A percentile compares a stretch with the other conserved stretches of the same genome.
phyloP scores from a whole-genome alignment of 2,329 filamentous ascomycete species.

The Xylaria sp. region DNA sequence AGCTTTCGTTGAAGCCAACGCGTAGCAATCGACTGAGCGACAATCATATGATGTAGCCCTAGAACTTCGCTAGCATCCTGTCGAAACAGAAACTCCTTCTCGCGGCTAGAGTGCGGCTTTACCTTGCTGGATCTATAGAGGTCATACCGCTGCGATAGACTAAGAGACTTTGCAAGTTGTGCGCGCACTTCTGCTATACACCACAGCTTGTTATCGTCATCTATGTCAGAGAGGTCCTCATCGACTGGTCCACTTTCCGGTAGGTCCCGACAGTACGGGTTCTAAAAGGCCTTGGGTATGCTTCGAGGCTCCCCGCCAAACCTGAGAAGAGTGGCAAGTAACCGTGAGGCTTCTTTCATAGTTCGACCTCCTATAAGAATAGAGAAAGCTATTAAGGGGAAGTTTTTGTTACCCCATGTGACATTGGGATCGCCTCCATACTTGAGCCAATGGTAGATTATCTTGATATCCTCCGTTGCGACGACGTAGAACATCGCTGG shows the following conservation, averaged over 20 bases:
- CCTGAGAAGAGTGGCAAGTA: constrained; percentile 14
- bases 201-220: constrained; percentile 20
- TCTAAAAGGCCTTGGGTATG: constrained; percentile 25
- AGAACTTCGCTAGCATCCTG: constrained; percentile 17
- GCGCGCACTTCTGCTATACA: constrained; percentile 15
- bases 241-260: constrained; percentile 12
- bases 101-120: constrained; percentile 10
- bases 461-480: constrained; percentile 7
- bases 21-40: constrained; percentile 21
- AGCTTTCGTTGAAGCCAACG: constrained; percentile 17
- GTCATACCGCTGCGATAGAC: constrained; percentile 21
- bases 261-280: constrained; percentile 19
- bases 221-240: constrained; percentile 8
- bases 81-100: constrained; percentile 10
- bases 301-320: constrained; percentile 15
- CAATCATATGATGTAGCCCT: constrained; percentile 21
- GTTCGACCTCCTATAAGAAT: constrained; percentile 12
- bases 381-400: constrained; percentile 24
- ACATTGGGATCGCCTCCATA: constrained; percentile 23
- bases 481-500: constrained; percentile 27
- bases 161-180: constrained; percentile 8
- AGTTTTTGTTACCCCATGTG: constrained; percentile 4
- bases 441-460: constrained; percentile 24
- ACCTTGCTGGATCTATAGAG: constrained; percentile 18
- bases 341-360: constrained; percentile 3